phyloP scores from a whole-genome alignment of 495 filamentous ascomycete genomes.

The Aspergillus cavernicola region DNA sequence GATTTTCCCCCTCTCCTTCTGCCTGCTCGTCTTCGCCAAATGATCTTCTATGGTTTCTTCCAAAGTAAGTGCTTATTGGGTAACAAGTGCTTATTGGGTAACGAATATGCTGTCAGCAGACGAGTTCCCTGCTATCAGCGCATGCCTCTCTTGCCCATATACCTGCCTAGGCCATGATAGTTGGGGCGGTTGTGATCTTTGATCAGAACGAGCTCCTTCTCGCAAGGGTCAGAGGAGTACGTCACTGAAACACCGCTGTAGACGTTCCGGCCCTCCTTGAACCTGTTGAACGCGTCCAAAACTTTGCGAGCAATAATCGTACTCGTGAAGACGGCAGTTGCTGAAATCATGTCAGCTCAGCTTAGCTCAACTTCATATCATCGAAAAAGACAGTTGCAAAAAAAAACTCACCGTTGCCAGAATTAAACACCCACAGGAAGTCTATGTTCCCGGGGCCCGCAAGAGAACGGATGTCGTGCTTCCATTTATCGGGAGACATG shows the following conservation, averaged over 20 bases:
- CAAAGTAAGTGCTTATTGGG: not conserved
- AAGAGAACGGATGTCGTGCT: constrained; percentile 26
- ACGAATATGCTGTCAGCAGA: not conserved
- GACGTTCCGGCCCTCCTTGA: constrained; percentile 21
- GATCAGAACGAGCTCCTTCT: constrained; percentile 29
- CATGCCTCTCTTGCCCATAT: constrained; percentile 15
- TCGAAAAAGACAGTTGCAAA: too few species aligned
- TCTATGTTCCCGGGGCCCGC: constrained; percentile 31
- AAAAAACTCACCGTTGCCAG: constrained; percentile 31
- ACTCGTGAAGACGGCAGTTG: constrained; percentile 35
- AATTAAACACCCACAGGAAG: constrained; percentile 34
- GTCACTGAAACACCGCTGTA: constrained; percentile 31
- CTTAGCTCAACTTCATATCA: too few species aligned
- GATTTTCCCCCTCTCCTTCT: not conserved
- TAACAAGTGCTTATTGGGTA: not conserved
- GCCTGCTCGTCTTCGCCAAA: not conserved
- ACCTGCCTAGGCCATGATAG: constrained; percentile 5
- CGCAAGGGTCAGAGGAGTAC: constrained; percentile 35
- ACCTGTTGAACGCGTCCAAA: constrained; percentile 25
- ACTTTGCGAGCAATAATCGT: constrained; percentile 31
- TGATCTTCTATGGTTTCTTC: not conserved
- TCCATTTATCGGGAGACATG: constrained; percentile 27
- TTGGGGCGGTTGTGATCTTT: constrained; percentile 17
- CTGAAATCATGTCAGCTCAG: constrained; percentile 14
- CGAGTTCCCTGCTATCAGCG: constrained; percentile 6